These are phyloP conservation scores for Pterulicium gracile DNA, from an alignment of 1,284 basidiomycete species.

Conservation along the genomic window DNA sequence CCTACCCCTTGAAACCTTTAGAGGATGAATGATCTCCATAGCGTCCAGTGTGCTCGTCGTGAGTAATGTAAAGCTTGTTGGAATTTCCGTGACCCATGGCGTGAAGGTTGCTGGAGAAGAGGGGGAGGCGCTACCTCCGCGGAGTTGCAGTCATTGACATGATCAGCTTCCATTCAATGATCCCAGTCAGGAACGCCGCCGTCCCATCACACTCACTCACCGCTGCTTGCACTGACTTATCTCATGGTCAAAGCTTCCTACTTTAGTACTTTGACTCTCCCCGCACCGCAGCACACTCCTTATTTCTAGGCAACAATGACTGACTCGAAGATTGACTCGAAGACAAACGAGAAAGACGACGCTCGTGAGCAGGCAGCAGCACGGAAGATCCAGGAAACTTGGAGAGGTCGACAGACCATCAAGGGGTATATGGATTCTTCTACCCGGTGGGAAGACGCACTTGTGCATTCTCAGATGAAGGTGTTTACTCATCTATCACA, in stretches of 20 bases:
- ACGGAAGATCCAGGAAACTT: slow-evolving; percentile 20
- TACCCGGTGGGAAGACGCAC: slow-evolving; percentile 31
- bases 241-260: no score
- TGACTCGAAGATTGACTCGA: neutral
- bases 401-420: slow-evolving; percentile 15
- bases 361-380: slow-evolving; percentile 18
- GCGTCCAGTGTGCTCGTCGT: slow-evolving; percentile 70
- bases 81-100: slow-evolving; percentile 79
- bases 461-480: slow-evolving; percentile 27
- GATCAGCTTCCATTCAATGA: no score
- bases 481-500: slow-evolving; percentile 16
- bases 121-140: no score
- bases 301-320: no score
- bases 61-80: slow-evolving; percentile 79
- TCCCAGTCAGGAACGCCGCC: no score
- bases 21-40: slow-evolving; percentile 73
- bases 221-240: no score
- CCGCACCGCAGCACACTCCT: no score
- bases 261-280: no score
- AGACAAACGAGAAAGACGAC: neutral
- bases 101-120: no score
- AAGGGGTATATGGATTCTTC: slow-evolving; percentile 11
- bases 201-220: no score
- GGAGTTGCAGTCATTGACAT: no score
- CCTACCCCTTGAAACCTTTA: slow-evolving; percentile 59